Evolutionary conservation across 2,329 filamentous ascomycete species (phyloP).

Genomic region (Colletotrichum sublineola): DNA sequence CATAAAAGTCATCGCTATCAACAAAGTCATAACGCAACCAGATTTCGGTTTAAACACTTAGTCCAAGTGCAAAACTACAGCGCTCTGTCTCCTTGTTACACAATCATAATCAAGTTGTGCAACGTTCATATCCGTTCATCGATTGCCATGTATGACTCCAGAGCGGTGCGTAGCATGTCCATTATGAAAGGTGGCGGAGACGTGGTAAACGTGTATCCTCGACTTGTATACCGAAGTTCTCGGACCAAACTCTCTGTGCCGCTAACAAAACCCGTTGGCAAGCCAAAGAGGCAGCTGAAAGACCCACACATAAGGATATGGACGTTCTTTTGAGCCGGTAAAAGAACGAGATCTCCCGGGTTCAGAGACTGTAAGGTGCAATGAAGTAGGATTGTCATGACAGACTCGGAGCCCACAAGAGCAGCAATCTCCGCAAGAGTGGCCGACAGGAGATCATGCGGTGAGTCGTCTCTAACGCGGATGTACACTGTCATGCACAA

Average conservation of each 20-base stretch:
- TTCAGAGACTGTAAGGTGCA: conserved; percentile 24
- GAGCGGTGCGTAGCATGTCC: conserved; percentile 32
- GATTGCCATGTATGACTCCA: background rate
- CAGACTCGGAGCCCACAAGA: conserved; percentile 12
- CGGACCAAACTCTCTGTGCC: conserved; percentile 29
- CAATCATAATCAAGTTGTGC: too few relatives aligned
- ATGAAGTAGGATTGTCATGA: conserved; percentile 36
- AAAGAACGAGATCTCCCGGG: conserved; percentile 9
- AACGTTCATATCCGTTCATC: too few relatives aligned
- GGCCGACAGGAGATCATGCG: conserved; percentile 10
- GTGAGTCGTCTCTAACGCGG: conserved; percentile 19
- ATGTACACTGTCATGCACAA: conserved; percentile 11
- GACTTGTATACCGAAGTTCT: conserved; percentile 40
- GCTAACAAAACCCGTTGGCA: conserved; percentile 32
- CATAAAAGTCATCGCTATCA: too few relatives aligned
- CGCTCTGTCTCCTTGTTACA: too few relatives aligned
- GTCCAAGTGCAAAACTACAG: too few relatives aligned
- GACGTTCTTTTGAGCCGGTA: background rate
- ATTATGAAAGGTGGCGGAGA: conserved; percentile 36
- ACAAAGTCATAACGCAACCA: too few relatives aligned
- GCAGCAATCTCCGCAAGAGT: conserved; percentile 20
- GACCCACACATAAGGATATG: conserved; percentile 34
- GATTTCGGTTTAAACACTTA: too few relatives aligned
- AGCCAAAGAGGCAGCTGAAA: conserved; percentile 25
- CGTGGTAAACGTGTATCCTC: conserved; percentile 37